Evolutionary conservation across 1,284 basidiomycete species (phyloP), one percentile per base, ranked within the genome.

Genomic region (Rhodotorula sp.): DNA sequence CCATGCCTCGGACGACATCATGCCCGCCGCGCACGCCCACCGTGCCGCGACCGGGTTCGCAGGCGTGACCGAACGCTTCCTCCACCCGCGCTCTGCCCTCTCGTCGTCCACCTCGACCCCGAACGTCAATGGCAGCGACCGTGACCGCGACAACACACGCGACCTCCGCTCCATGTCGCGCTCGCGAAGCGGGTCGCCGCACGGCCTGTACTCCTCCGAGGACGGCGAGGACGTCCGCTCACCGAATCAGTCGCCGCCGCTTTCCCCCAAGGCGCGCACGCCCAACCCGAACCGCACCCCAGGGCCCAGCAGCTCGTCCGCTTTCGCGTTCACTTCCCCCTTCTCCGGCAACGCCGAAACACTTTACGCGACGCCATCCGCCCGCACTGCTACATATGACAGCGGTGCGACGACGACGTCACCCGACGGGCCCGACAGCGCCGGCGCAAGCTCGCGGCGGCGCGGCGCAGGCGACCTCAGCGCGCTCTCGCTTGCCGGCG

Each of bases 321-420:
- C 56, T 19, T 59, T 74, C n/a, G 51, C 70, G 17, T 71, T 71
- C 57, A 64, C 64, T 41, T 67, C 69, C 19, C 69, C 72, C 21
- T 74, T 71, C 37, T 48, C 69, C 29, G 39, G 57, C 32, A 46
- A 63, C 48, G 34, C 58, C 46, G 32, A 60, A n/a, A 50, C 66
- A 50, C 32, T 63, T 41, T 50, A 61, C 55, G 53, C 62, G 9
- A 44, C 68, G 59, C 51, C 55, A 32, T 34, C 37, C 6, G 12
- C n/a, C 17, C 36, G 57, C 19, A 37, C 57, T 15, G 27, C 12
- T 2, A 37, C 39, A 10, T 39, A 41, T 9, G 29, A 58, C 57
- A 41, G 57, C 13, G 32, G 13, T 22, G 27, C 12, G 32, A 32
- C 53, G 56, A 41, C 12, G 12, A 12, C 32, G 5, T 63, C 62